Percentiles rank a stretch among this genome's conserved stretches.
phyloP scores from a whole-genome alignment of 1,284 basidiomycete species.

The Puccinia hordei region DNA sequence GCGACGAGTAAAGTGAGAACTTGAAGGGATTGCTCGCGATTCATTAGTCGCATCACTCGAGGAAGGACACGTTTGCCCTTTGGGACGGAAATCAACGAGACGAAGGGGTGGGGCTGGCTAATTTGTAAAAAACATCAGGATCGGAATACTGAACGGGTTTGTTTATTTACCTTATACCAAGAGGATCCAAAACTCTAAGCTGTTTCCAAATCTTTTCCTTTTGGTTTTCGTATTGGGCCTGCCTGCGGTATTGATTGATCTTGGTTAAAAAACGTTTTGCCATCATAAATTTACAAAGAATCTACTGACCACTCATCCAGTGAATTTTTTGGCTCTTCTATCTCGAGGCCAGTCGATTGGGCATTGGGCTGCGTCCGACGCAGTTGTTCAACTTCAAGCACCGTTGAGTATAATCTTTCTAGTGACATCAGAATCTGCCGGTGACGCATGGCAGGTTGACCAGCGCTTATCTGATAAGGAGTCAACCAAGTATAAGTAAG shows the following conservation, averaged over 20 bases:
- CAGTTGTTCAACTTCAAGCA: conserved; percentile 82
- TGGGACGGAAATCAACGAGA: conserved; percentile 80
- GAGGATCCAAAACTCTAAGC: conserved; percentile 81
- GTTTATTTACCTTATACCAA: conserved; percentile 75
- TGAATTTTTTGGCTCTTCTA: conserved; percentile 50
- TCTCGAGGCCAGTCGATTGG: conserved; percentile 56
- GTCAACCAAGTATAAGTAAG: conserved; percentile 54
- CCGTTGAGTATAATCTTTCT: conserved; percentile 82
- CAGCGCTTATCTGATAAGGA: conserved; percentile 64
- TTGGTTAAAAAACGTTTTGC: background rate
- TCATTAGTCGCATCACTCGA: conserved; percentile 82
- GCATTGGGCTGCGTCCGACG: conserved; percentile 72
- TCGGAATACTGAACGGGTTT: conserved; percentile 54
- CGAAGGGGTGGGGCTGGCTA: conserved; percentile 92
- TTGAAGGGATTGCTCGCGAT: conserved; percentile 76
- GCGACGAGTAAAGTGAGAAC: conserved; percentile 88
- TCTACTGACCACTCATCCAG: conserved; percentile 52
- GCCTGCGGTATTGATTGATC: conserved; percentile 61
- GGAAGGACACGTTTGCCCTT: conserved; percentile 94
- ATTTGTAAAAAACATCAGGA: conserved; percentile 38
- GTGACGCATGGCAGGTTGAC: conserved; percentile 74
- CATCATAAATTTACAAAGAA: conserved; percentile 4
- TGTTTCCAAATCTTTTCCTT: conserved; percentile 77
- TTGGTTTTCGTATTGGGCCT: conserved; percentile 67
- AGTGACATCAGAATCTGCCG: conserved; percentile 77